Evolutionary conservation across 2,329 filamentous ascomycete species (phyloP), one percentile per base, ranked within the genome.

Genomic region (Aurifilum marmelostoma): DNA sequence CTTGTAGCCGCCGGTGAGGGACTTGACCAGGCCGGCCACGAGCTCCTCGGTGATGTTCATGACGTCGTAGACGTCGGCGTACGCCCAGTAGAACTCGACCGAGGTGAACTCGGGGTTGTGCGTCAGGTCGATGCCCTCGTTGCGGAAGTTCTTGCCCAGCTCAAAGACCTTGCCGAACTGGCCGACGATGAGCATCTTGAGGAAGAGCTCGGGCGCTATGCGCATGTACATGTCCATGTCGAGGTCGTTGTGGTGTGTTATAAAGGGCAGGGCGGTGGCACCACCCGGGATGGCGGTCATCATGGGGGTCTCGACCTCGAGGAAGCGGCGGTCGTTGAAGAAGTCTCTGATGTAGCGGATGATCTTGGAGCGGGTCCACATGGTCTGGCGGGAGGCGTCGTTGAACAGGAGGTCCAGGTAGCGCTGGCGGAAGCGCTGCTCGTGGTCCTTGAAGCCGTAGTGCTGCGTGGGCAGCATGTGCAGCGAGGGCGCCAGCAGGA

Each of bases 21-120:
- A 86, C 87, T 97, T 94, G 78, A 97, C 95, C 7, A 98, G 87
- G 54, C 91, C 88, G 41, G 93, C 94, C 61, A 99, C 91, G 39
- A 99, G 90, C 78, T 97, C 94, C 81, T 99, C 96, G 1, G 96
- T 98, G 76, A 93, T 87, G 70, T 92, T 84, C 91, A 97, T 93
- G 70, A 97, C 84, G 77, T 98, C 96, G 80, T 97, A 92, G 74
- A 97, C 89, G 80, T 97, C 94, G 67, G 91, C 92, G 74, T 94
- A 98, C 3, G 96, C 95, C 88, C 92, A 90, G 82, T 99, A 99
- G 83, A 98, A 98, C 81, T 99, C 96, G 80, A 93, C 93, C 34
- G 93, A 97, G 58, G 96, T 99, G 84, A 99, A 99, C 79, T 99
- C 96, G 52, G 92, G 96, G 84, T 98, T 99, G 85, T 99, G 96